These are phyloP conservation scores for Penicillium vulpinum DNA, from an alignment of 2,329 filamentous ascomycete species.

Conservation along the genomic window DNA sequence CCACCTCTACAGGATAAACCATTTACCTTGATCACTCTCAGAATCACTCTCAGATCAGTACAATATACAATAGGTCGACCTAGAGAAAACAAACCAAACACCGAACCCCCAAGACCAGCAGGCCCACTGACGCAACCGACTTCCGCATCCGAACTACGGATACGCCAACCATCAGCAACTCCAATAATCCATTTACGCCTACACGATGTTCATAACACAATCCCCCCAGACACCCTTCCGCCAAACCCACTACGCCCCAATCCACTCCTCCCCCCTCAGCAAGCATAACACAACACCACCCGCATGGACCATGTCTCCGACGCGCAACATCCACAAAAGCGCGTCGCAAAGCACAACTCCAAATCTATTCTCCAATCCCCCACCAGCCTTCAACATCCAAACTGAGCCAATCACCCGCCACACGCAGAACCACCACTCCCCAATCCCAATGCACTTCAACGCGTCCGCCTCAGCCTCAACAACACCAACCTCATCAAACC, in stretches of 20 bases:
- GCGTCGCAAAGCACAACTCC: neutral
- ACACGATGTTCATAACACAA: constrained; percentile 32
- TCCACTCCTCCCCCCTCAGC: constrained; percentile 28
- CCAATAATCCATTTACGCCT: neutral
- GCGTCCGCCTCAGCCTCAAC: constrained; percentile 1
- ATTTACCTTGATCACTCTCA: neutral
- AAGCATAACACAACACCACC: constrained; percentile 18
- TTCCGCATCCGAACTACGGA: constrained; percentile 23
- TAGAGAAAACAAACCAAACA: neutral
- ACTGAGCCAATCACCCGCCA: constrained; percentile 3
- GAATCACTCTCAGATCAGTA: neutral
- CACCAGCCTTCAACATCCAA: constrained; percentile 1
- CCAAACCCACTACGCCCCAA: constrained; percentile 27
- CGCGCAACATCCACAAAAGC: neutral
- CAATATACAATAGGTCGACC: neutral
- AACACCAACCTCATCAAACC: constrained; percentile 11
- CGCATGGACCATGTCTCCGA: constrained; percentile 25
- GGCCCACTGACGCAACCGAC: constrained; percentile 11
- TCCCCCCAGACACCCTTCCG: constrained; percentile 23
- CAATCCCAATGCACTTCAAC: neutral
- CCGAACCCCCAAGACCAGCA: neutral
- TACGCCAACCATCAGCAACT: constrained; percentile 12
- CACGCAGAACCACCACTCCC: neutral
- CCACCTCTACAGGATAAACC: neutral
- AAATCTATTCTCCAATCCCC: neutral